phyloP scores from a whole-genome alignment of 2,329 filamentous ascomycete species.

The Diaporthe batatas region DNA sequence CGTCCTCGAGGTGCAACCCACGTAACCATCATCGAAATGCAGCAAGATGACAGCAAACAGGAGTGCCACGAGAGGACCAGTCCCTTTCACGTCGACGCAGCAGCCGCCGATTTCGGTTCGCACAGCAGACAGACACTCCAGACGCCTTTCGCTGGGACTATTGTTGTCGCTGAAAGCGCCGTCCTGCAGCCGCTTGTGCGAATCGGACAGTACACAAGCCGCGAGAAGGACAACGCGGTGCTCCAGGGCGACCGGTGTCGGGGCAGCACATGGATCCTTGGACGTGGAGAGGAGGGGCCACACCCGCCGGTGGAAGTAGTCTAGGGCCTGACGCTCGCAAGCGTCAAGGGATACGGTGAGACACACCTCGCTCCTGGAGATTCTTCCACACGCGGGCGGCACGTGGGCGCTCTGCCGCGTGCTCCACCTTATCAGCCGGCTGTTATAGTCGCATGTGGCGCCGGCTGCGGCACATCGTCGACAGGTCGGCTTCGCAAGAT shows the following conservation, averaged over 20 bases:
- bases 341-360: constrained; percentile 47
- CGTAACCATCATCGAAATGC: constrained; percentile 57
- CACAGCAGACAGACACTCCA: constrained; percentile 3
- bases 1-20: constrained; percentile 51
- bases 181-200: constrained; percentile 15
- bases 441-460: constrained; percentile 53
- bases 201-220: constrained; percentile 7
- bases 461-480: not conserved
- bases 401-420: constrained; percentile 52
- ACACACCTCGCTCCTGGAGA: constrained; percentile 47
- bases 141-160: not conserved
- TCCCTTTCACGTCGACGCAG: constrained; percentile 49
- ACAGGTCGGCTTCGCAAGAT: constrained; percentile 23
- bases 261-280: constrained; percentile 49
- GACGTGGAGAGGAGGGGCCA: constrained; percentile 51
- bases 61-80: constrained; percentile 48
- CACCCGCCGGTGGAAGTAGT: constrained; percentile 52
- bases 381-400: constrained; percentile 48
- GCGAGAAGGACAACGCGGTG: constrained; percentile 50
- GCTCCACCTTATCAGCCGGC: constrained; percentile 58
- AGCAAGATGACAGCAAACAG: constrained; percentile 58
- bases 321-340: constrained; percentile 50
- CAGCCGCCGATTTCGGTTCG: constrained; percentile 49
- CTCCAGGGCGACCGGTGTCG: constrained; percentile 49
- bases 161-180: not conserved